A percentile compares a stretch with the other conserved stretches of the same genome.
Conservation (phyloP, 129 eudicot genomes). For the Chrysanthemum seticuspe region DNA sequence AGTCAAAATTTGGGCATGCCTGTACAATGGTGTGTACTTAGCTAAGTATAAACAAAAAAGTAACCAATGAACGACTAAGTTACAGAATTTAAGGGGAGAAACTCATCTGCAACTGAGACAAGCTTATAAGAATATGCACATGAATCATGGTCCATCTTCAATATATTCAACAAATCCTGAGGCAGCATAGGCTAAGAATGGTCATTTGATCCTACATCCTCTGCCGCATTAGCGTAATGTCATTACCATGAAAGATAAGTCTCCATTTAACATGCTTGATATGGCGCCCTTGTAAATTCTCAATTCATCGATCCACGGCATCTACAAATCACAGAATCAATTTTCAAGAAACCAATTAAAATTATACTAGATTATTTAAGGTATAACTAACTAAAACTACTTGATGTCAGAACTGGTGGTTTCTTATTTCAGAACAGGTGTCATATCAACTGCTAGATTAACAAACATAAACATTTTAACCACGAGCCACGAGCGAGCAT, state of each 20-base stretch:
- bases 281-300: constrained; percentile 24
- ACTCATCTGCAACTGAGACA: constrained; percentile 95
- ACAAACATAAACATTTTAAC: background rate
- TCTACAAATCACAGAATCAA: constrained; percentile 42
- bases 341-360: background rate
- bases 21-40: constrained; percentile 41
- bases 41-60: constrained; percentile 30
- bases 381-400: background rate
- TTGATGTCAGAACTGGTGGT: background rate
- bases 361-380: background rate
- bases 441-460: background rate
- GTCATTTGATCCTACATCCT: constrained; percentile 11
- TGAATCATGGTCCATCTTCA: constrained; percentile 35
- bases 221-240: background rate
- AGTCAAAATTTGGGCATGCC: constrained; percentile 27
- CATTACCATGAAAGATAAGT: constrained; percentile 5
- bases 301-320: constrained; percentile 96
- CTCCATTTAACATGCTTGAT: constrained; percentile 13
- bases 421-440: background rate
- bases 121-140: constrained; percentile 70
- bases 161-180: constrained; percentile 21
- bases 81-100: constrained; percentile 80
- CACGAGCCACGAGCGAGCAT: background rate
- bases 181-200: constrained; percentile 18
- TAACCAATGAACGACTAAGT: constrained; percentile 38